Evolutionary conservation across 345 rosid species (phyloP).

Genomic region (Sisymbrium altissimum): DNA sequence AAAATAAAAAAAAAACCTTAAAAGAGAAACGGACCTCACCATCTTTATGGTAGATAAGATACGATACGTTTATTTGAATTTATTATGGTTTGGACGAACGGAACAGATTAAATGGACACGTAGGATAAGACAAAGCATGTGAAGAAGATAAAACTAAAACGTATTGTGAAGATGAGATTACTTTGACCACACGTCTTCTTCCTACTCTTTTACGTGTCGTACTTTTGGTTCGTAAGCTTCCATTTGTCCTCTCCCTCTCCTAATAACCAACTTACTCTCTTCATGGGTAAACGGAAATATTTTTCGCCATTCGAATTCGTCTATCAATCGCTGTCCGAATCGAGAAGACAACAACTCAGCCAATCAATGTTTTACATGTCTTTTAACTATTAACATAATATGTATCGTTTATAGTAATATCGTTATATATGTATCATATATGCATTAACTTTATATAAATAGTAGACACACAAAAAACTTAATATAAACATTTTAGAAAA

Average conservation of each 20-base stretch:
- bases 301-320: neutral
- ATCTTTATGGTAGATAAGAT: conserved; percentile 1
- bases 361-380: too few relatives aligned
- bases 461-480: too few relatives aligned
- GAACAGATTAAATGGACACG: conserved; percentile 23
- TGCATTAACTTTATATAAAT: too few relatives aligned
- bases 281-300: neutral
- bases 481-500: neutral
- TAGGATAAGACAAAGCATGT: conserved; percentile 20
- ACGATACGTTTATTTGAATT: neutral
- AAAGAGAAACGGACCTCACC: conserved; percentile 5
- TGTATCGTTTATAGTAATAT: neutral
- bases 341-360: neutral
- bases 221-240: conserved; percentile 24
- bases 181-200: conserved; percentile 28
- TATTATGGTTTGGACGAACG: neutral
- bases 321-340: conserved; percentile 14
- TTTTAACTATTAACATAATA: too few relatives aligned
- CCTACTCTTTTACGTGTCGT: conserved; percentile 23
- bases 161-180: conserved; percentile 18
- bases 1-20: neutral
- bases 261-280: neutral
- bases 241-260: neutral
- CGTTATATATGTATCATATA: too few relatives aligned
- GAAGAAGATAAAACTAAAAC: conserved; percentile 25